phyloP scores from a whole-genome alignment of 176 grass and related monocot species.

The Poa pratensis region DNA sequence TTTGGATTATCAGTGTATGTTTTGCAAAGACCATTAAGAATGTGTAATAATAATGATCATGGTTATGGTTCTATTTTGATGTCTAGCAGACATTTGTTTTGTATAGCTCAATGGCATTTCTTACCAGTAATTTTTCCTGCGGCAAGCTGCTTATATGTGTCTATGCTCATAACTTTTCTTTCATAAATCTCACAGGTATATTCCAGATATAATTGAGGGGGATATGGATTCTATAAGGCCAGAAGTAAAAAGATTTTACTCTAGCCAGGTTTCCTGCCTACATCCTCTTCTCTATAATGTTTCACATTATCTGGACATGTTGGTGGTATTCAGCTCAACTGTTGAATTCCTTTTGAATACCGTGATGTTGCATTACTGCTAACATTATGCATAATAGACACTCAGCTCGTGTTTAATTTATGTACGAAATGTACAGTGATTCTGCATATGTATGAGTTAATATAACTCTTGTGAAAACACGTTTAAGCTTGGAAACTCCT shows the following conservation, averaged over 20 bases:
- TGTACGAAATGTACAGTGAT: not conserved
- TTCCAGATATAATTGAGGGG: constrained; percentile 70
- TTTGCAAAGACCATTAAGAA: constrained; percentile 14
- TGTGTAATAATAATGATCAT: no score
- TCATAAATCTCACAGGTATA: constrained; percentile 43
- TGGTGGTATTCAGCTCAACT: constrained; percentile 1
- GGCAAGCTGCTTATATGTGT: not conserved
- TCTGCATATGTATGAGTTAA: not conserved
- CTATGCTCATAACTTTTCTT: constrained; percentile 16
- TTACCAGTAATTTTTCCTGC: not conserved
- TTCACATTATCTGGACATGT: not conserved
- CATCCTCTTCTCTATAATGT: not conserved
- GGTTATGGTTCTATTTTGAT: not conserved
- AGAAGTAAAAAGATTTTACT: constrained; percentile 76
- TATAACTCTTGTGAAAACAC: no score
- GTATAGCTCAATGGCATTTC: not conserved
- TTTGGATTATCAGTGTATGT: not conserved
- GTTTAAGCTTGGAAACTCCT: constrained; percentile 1
- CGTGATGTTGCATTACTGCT: not conserved
- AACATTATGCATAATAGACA: constrained; percentile 8
- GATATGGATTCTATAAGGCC: constrained; percentile 84
- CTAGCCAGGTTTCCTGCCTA: constrained; percentile 43
- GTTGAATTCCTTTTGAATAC: not conserved
- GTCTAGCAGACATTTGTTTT: not conserved
- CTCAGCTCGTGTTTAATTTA: not conserved